Evolutionary conservation across 1,139 yeast genomes (phyloP), one percentile per base, ranked within the genome.

Genomic region (Taiozyma sp.): DNA sequence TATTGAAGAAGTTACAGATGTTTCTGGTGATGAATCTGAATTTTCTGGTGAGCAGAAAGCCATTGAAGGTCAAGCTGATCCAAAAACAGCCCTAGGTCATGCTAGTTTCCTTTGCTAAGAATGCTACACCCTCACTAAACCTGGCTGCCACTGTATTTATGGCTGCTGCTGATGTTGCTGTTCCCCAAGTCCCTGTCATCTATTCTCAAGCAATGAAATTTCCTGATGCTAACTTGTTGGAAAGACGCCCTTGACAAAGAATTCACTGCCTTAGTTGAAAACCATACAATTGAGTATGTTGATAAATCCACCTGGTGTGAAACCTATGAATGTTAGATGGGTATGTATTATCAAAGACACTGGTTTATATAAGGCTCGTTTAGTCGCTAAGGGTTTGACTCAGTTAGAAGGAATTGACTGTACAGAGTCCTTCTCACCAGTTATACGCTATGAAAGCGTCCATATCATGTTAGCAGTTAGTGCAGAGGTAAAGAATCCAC

Each of bases 221-320:
- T 5, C 34, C 41, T 6, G 14, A 43, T 12, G 13, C 19, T 12
- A 42, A 43, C 5, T 8, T 12, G 4, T n/a, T 46, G 48, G 48
- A 41, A 24, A 14, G 42, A 41, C 10, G 48, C 45, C 8, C 23
- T 41, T n/a, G 42, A 47, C 8, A 36, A 24, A 13, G 46, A 47
- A 44, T 42, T 43, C 41, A 7, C 30, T 27, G 49, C 49, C 29
- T 30, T 42, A 7, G 22, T 13, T 2, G 22, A 9, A 2, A 47
- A 47, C 23, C 28, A 36, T 7, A 47, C 49, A 5, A 43, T 47
- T 36, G 46, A 42, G n/a, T 44, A 42, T 13, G 49, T 36, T 10
- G 46, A 47, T 13, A n/a, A 10, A 9, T 16, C 49, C 49, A 9
- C 16, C 23, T n/a, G 38, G 46, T 16, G 28, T 27, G 27, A 36